Conservation (phyloP, 805 yeast genomes). For the Maudiozyma serrabonitensis region DNA sequence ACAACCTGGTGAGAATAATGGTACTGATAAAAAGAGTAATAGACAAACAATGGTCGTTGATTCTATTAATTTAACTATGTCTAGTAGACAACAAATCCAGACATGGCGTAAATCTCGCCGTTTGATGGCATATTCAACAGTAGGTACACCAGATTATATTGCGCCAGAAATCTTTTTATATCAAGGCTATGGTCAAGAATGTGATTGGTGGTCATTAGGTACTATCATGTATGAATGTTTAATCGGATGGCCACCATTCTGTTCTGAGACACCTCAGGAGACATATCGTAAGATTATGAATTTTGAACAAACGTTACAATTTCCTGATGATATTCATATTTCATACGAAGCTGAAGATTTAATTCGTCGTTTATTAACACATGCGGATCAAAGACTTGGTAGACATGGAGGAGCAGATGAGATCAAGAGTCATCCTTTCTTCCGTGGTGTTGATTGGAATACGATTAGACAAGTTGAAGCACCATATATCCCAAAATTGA, state of each 20-base stretch:
- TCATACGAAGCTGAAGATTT: constrained; percentile 85
- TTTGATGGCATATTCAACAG: constrained; percentile 91
- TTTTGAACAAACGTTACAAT: constrained; percentile 79
- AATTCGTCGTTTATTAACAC: constrained; percentile 65
- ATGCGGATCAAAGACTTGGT: constrained; percentile 73
- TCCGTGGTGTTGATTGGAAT: constrained; percentile 94
- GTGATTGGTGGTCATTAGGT: constrained; percentile 97
- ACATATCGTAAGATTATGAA: constrained; percentile 84
- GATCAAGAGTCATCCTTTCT: constrained; percentile 82
- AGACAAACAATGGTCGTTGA: constrained; percentile 84
- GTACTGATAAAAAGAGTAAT: constrained; percentile 11
- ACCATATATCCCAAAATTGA: constrained; percentile 85
- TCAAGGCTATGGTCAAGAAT: constrained; percentile 93
- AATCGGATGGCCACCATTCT: constrained; percentile 96
- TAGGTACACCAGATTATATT: constrained; percentile 92
- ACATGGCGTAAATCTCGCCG: constrained; percentile 92
- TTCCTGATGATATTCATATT: constrained; percentile 87
- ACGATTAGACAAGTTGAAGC: constrained; percentile 81
- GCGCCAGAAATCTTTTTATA: constrained; percentile 91
- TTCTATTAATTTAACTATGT: constrained; percentile 90
- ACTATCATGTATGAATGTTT: constrained; percentile 95
- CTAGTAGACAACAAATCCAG: constrained; percentile 89
- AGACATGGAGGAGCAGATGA: constrained; percentile 88
- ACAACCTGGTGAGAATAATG: constrained; percentile 16
- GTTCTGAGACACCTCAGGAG: constrained; percentile 90